phyloP scores from a whole-genome alignment of 306 rosid species.

The Acmispon strigosus region DNA sequence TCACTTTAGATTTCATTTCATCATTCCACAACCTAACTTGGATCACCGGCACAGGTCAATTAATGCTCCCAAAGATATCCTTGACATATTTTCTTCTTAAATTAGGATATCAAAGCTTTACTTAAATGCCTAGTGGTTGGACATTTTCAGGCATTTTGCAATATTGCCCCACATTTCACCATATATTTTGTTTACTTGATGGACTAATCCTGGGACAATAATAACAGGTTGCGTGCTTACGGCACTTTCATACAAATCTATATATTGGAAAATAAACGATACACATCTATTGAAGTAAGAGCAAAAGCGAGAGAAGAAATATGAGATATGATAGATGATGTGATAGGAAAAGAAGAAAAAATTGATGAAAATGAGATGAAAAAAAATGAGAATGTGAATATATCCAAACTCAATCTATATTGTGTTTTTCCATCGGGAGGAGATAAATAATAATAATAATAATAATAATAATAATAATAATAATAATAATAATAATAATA shows the following conservation, averaged over 20 bases:
- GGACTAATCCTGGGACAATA: neutral
- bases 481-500: neutral
- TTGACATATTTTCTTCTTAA: neutral
- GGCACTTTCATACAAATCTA: neutral
- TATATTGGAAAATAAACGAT: no score
- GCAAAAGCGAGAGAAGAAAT: no score
- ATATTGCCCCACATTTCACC: neutral
- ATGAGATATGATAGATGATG: no score
- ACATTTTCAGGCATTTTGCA: neutral
- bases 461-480: neutral
- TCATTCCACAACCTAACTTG: neutral
- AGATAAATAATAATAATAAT: neutral
- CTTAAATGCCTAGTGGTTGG: neutral
- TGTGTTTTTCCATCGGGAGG: neutral
- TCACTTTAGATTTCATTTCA: slow-evolving; percentile 5
- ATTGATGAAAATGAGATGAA: no score
- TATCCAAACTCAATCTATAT: neutral
- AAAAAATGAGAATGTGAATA: no score
- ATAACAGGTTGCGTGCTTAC: neutral
- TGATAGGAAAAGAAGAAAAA: no score
- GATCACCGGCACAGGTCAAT: neutral
- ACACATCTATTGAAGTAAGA: no score
- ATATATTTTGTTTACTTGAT: neutral
- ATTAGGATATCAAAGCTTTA: neutral
- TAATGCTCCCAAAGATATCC: neutral